A percentile compares a stretch with the other conserved stretches of the same genome.
Conservation (phyloP, 2,329 filamentous ascomycete genomes). For the Chrysoporthe austroafricana region DNA sequence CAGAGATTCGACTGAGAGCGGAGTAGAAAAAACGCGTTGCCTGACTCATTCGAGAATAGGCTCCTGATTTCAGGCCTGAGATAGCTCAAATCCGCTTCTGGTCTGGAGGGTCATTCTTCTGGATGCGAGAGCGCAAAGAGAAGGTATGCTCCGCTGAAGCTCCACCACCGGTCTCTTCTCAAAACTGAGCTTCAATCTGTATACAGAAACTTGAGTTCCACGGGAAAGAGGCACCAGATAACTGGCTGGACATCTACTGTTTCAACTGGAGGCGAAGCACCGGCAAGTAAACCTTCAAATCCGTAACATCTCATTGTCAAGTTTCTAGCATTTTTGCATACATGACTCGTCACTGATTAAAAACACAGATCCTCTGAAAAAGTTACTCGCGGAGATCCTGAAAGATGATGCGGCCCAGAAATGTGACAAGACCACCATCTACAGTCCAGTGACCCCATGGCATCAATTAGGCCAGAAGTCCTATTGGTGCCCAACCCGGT, state of each 20-base stretch:
- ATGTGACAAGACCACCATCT: slow-evolving; percentile 20
- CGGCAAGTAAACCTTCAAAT: neutral
- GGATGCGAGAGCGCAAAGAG: slow-evolving; percentile 24
- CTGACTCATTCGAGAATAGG: slow-evolving; percentile 7
- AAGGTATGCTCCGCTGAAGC: neutral
- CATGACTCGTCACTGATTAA: neutral
- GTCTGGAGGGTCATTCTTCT: slow-evolving; percentile 21
- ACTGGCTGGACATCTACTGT: slow-evolving; percentile 34
- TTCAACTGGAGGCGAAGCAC: slow-evolving; percentile 25
- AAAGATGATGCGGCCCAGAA: slow-evolving; percentile 20
- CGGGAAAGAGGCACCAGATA: slow-evolving; percentile 33
- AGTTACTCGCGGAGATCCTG: slow-evolving; percentile 21
- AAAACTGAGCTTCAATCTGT: neutral
- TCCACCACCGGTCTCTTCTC: neutral
- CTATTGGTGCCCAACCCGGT: slow-evolving; percentile 6
- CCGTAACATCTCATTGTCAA: neutral
- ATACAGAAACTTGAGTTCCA: slow-evolving; percentile 21
- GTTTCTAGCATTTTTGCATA: neutral
- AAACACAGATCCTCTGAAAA: slow-evolving; percentile 13
- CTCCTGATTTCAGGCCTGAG: slow-evolving; percentile 20
- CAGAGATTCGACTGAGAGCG: neutral
- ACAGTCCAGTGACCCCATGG: neutral
- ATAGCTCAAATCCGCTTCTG: slow-evolving; percentile 22
- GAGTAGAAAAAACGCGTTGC: neutral
- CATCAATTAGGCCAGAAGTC: neutral